Evolutionary conservation across 2,329 filamentous ascomycete genomes (phyloP).

Genomic region (Aspergillus arachidicola): DNA sequence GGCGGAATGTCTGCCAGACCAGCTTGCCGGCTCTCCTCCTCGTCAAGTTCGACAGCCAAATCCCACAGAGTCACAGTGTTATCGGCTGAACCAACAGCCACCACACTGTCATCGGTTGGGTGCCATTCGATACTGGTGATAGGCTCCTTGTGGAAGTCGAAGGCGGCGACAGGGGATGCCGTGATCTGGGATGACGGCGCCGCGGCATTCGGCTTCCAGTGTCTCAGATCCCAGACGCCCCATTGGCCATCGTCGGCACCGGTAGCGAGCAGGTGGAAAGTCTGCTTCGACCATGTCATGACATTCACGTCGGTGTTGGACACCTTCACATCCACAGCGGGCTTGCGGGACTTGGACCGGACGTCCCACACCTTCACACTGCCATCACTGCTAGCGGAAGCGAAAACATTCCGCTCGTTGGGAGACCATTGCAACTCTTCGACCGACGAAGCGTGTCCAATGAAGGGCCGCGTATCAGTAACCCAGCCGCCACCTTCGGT

Average conservation of each 20-base stretch:
- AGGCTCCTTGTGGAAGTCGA: constrained; percentile 94
- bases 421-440: constrained; percentile 98
- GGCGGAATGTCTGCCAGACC: constrained; percentile 89
- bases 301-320: constrained; percentile 91
- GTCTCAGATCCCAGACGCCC: constrained; percentile 93
- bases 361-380: constrained; percentile 96
- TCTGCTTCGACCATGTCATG: constrained; percentile 90
- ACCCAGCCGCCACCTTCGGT: constrained; percentile 87
- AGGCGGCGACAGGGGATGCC: constrained; percentile 85
- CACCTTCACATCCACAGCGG: constrained; percentile 84
- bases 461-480: constrained; percentile 80
- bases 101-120: constrained; percentile 92
- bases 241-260: constrained; percentile 92
- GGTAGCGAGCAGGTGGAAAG: constrained; percentile 84
- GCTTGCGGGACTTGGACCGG: constrained; percentile 82
- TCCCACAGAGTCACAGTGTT: constrained; percentile 97
- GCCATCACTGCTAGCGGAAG: constrained; percentile 90
- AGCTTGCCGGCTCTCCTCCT: constrained; percentile 90
- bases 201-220: constrained; percentile 75
- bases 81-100: constrained; percentile 88
- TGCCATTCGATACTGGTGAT: constrained; percentile 98
- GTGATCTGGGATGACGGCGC: constrained; percentile 52
- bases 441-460: constrained; percentile 80
- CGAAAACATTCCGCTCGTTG: constrained; percentile 88
- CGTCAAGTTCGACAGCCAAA: constrained; percentile 91